phyloP scores from a whole-genome alignment of 129 eudicot species.

The Mikania micrantha region DNA sequence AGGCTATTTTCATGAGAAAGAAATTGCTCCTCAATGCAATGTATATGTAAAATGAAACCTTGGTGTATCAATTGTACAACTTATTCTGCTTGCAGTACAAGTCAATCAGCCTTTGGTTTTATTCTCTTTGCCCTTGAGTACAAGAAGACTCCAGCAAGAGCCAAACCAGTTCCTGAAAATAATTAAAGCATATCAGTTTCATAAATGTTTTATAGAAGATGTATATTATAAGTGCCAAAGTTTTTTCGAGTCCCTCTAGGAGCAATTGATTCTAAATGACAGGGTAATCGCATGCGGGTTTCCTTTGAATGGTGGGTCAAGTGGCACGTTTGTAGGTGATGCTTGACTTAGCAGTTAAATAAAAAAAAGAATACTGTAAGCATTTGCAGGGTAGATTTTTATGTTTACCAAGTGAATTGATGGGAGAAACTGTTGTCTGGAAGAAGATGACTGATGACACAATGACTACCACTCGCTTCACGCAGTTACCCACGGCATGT shows the following conservation, averaged over 20 bases:
- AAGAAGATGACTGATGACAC: conserved; percentile 84
- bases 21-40: neutral
- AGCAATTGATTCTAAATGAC: too few species aligned
- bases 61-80: neutral
- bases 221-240: too few species aligned
- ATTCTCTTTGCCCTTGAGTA: conserved; percentile 70
- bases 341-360: too few species aligned
- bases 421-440: conserved; percentile 82
- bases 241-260: too few species aligned
- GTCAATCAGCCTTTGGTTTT: conserved; percentile 50
- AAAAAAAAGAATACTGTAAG: too few species aligned
- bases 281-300: too few species aligned
- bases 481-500: conserved; percentile 87
- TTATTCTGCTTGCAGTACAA: conserved; percentile 1
- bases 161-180: conserved; percentile 76
- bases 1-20: neutral
- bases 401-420: conserved; percentile 65
- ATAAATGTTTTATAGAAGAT: neutral
- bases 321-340: too few species aligned
- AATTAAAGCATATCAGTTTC: neutral
- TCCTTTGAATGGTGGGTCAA: too few species aligned
- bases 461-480: conserved; percentile 89
- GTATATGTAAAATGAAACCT: conserved; percentile 5
- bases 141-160: conserved; percentile 87
- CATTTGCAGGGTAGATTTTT: neutral